A percentile compares a stretch with the other conserved stretches of the same genome.
phyloP scores from a whole-genome alignment of 2,329 filamentous ascomycete genomes.

The Diaporthe destruens region DNA sequence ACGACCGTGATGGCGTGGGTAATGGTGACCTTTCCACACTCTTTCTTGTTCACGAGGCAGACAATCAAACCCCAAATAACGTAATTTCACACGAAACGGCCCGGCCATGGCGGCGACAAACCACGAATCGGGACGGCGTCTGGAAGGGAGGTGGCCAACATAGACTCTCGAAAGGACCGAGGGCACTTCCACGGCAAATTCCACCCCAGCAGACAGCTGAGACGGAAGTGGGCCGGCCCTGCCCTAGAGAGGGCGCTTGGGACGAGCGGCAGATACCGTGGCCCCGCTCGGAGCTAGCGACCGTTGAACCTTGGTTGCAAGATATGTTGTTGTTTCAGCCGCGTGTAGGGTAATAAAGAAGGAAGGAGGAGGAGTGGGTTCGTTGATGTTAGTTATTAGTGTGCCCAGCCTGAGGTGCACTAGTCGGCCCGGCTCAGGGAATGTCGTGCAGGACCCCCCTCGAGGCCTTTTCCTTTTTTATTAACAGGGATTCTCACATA shows the following conservation, averaged over 20 bases:
- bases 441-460: slow-evolving; percentile 5
- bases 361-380: not conserved
- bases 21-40: not conserved
- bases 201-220: not conserved
- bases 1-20: too few relatives aligned
- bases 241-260: not conserved
- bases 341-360: not conserved
- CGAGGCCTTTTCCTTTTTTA: not conserved
- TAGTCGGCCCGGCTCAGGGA: not conserved
- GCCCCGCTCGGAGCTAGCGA: slow-evolving; percentile 9
- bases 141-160: too few relatives aligned
- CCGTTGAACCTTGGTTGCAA: not conserved
- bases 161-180: not conserved
- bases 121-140: too few relatives aligned
- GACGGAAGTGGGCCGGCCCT: not conserved
- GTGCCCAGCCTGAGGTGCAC: too few relatives aligned
- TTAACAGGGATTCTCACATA: slow-evolving; percentile 10
- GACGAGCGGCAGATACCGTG: slow-evolving; percentile 13
- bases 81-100: too few relatives aligned
- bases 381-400: too few relatives aligned
- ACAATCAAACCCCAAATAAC: too few relatives aligned
- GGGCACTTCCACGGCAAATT: not conserved
- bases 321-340: slow-evolving; percentile 29
- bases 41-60: too few relatives aligned
- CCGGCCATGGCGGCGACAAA: not conserved